Evolutionary conservation across 179 eudicot species (phyloP).

Genomic region (Camellia oleifera): DNA sequence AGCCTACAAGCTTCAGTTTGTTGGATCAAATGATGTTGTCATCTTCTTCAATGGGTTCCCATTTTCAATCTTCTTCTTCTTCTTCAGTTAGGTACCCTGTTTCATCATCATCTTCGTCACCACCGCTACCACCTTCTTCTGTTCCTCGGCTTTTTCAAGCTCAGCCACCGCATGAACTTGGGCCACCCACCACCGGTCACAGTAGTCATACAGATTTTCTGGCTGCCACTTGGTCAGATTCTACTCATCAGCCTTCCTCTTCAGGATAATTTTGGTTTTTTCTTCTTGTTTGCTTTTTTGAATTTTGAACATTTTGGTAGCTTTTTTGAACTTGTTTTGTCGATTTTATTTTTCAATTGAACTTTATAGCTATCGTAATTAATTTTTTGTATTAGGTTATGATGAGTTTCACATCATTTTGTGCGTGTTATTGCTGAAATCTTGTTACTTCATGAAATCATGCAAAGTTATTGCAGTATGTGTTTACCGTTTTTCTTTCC

Average conservation of each 20-base stretch:
- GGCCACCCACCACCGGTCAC: not conserved
- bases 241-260: constrained; percentile 15
- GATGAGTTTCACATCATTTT: too few species aligned
- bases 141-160: not conserved
- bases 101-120: constrained; percentile 19
- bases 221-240: not conserved
- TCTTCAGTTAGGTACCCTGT: constrained; percentile 5
- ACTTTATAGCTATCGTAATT: not conserved
- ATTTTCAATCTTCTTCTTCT: constrained; percentile 8
- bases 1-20: constrained; percentile 17
- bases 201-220: not conserved
- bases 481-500: too few species aligned
- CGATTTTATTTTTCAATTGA: not conserved
- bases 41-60: constrained; percentile 25
- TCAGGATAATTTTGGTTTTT: not conserved
- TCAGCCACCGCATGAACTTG: not conserved
- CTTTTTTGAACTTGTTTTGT: not conserved
- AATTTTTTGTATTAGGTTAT: too few species aligned
- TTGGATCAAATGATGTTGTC: constrained; percentile 33
- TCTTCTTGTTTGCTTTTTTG: too few species aligned
- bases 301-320: not conserved
- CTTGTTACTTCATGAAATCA: too few species aligned
- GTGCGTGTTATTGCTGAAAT: too few species aligned
- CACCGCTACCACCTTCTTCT: constrained; percentile 12
- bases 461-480: too few species aligned